Conservation (phyloP, 2,329 filamentous ascomycete species). For the Ascocoryne sarcoides region DNA sequence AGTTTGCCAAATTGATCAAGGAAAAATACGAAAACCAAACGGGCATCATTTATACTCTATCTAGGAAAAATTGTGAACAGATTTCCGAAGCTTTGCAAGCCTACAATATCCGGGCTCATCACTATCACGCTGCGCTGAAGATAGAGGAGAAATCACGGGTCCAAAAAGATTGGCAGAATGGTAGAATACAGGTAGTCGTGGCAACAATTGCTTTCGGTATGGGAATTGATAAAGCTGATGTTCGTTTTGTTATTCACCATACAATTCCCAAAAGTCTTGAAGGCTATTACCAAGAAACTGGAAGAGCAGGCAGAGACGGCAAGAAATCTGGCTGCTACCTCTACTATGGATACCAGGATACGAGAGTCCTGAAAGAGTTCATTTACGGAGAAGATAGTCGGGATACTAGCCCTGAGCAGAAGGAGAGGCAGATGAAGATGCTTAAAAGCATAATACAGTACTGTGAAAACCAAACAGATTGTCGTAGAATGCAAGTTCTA, state of each 20-base stretch:
- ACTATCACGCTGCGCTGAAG: slow-evolving; percentile 80
- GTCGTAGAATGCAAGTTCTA: slow-evolving; percentile 78
- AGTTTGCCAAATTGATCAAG: slow-evolving; percentile 60
- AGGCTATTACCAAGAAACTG: slow-evolving; percentile 97
- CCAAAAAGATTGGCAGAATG: slow-evolving; percentile 76
- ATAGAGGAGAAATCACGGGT: slow-evolving; percentile 58
- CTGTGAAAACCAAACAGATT: slow-evolving; percentile 83
- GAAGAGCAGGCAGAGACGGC: slow-evolving; percentile 86
- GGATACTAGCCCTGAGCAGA: slow-evolving; percentile 69
- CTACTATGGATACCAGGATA: slow-evolving; percentile 77
- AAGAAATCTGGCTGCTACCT: slow-evolving; percentile 81
- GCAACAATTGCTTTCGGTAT: slow-evolving; percentile 98
- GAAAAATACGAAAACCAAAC: slow-evolving; percentile 60
- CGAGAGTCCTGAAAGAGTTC: slow-evolving; percentile 64
- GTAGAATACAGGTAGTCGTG: slow-evolving; percentile 78
- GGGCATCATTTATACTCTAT: slow-evolving; percentile 90
- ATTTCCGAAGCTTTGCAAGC: slow-evolving; percentile 61
- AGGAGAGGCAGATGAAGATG: slow-evolving; percentile 77
- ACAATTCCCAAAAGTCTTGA: slow-evolving; percentile 90
- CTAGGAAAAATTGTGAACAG: slow-evolving; percentile 71
- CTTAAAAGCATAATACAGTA: slow-evolving; percentile 76
- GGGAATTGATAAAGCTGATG: slow-evolving; percentile 98
- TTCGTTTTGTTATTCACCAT: slow-evolving; percentile 93
- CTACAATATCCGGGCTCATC: slow-evolving; percentile 61
- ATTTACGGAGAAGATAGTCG: slow-evolving; percentile 75